phyloP scores from a whole-genome alignment of 2,329 filamentous ascomycete genomes.

The Phoma sp. region DNA sequence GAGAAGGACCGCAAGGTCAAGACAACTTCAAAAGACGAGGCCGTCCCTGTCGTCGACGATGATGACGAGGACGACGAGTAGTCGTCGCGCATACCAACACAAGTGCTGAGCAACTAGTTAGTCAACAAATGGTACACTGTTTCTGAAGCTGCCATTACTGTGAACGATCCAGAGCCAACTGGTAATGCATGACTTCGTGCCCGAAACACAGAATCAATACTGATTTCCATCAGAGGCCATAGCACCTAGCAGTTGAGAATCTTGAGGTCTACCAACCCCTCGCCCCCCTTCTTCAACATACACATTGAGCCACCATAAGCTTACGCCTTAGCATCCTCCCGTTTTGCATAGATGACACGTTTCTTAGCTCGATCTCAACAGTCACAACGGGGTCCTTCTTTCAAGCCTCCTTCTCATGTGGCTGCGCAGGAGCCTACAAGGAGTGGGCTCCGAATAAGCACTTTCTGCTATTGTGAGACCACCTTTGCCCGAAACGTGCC shows the following conservation, averaged over 20 bases:
- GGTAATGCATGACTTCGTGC: no score
- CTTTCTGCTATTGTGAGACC: background rate
- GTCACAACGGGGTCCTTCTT: background rate
- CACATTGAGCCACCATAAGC: no score
- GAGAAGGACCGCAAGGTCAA: slow-evolving; percentile 45
- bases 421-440: background rate
- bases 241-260: no score
- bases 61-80: slow-evolving; percentile 35
- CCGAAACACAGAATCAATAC: no score
- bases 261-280: no score
- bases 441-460: background rate
- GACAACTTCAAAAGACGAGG: slow-evolving; percentile 33
- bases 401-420: background rate
- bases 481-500: background rate
- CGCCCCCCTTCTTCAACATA: no score
- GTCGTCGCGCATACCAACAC: background rate
- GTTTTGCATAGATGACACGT: background rate
- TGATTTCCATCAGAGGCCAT: no score
- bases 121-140: background rate
- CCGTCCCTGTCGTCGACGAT: slow-evolving; percentile 42
- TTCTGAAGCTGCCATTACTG: background rate
- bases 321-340: no score
- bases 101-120: background rate
- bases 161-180: no score
- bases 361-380: background rate